Evolutionary conservation across 1,139 yeast species (phyloP).

Genomic region (Blastobotrys elegans): DNA sequence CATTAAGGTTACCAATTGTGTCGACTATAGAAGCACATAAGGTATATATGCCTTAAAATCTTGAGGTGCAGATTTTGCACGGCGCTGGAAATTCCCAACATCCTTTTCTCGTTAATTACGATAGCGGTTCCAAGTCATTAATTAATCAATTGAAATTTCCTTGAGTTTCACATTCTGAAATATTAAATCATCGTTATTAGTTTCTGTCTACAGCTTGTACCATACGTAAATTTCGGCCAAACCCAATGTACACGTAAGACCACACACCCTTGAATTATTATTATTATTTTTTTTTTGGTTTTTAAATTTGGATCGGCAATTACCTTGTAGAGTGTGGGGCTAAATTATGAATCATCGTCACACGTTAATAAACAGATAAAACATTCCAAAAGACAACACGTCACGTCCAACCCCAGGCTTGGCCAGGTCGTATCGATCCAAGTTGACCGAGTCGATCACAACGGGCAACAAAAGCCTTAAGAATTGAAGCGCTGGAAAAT

Average conservation of each 20-base stretch:
- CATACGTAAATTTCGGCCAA: background rate
- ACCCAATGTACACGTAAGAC: too few species aligned
- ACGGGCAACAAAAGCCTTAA: too few species aligned
- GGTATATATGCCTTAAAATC: background rate
- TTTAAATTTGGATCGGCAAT: background rate
- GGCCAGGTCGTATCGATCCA: background rate
- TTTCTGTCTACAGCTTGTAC: too few species aligned
- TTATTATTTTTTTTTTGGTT: too few species aligned
- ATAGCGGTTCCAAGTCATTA: too few species aligned
- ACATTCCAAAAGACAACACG: background rate
- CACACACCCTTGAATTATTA: too few species aligned
- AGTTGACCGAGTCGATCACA: too few species aligned
- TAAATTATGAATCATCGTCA: background rate
- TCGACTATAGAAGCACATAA: background rate
- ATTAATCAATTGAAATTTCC: background rate
- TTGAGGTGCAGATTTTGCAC: background rate
- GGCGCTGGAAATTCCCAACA: background rate
- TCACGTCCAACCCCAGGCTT: background rate
- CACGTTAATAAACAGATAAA: background rate
- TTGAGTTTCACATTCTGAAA: background rate
- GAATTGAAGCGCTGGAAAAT: too few species aligned
- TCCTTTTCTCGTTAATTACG: background rate
- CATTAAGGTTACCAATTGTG: too few species aligned
- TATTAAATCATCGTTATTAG: too few species aligned
- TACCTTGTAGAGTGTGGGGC: background rate